A percentile compares a stretch with the other conserved stretches of the same genome.
Conservation (phyloP, 1,284 basidiomycete genomes). For the Ceratobasidium sp. region DNA sequence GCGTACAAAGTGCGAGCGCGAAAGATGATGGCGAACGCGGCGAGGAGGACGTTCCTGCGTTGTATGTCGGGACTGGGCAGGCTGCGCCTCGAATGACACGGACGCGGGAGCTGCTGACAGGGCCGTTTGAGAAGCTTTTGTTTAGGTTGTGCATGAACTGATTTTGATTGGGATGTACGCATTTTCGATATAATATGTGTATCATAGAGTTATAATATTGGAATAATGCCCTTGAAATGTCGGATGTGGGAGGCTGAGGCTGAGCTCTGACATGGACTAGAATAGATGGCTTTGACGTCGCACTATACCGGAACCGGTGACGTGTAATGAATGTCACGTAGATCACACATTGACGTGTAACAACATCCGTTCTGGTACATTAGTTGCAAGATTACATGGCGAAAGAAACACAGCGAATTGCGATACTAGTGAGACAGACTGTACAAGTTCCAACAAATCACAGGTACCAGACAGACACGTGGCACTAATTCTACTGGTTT, state of each 20-base stretch:
- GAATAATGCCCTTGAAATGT: neutral
- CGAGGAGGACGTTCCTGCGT: neutral
- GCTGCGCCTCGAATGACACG: slow-evolving; percentile 6
- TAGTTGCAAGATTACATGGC: neutral
- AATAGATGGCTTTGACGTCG: neutral
- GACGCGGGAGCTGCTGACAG: neutral
- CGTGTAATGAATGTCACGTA: neutral
- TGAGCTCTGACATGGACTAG: too few species aligned
- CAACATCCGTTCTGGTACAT: neutral
- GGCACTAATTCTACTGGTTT: slow-evolving; percentile 28
- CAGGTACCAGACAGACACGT: slow-evolving; percentile 20
- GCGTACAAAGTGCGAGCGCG: slow-evolving; percentile 15
- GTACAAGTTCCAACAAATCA: slow-evolving; percentile 5
- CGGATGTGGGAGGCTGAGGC: too few species aligned
- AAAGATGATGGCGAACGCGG: slow-evolving; percentile 25
- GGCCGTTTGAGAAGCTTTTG: slow-evolving; percentile 23
- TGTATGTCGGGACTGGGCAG: slow-evolving; percentile 30
- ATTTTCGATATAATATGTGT: neutral
- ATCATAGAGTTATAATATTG: slow-evolving; percentile 28
- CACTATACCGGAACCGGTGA: too few species aligned
- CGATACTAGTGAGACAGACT: neutral
- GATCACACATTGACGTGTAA: neutral
- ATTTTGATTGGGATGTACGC: neutral
- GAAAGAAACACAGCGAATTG: neutral
- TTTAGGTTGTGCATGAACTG: slow-evolving; percentile 26